A percentile compares a stretch with the other conserved stretches of the same genome.
Evolutionary conservation across 1,284 basidiomycete species (phyloP).

Genomic region (Salmacisia buchloeana): DNA sequence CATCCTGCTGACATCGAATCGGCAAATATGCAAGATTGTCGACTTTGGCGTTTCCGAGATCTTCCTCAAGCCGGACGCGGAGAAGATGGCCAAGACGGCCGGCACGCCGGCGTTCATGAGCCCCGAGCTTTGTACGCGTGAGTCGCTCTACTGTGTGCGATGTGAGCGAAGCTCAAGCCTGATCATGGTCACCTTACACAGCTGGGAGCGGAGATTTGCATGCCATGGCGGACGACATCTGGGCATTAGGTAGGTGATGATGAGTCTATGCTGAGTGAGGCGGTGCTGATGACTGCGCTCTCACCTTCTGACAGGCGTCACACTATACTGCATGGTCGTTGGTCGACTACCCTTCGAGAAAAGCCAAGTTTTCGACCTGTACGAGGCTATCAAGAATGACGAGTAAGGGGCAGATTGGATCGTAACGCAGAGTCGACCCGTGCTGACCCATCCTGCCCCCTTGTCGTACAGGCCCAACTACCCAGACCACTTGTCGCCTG

Average conservation of each 20-base stretch:
- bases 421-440: background rate
- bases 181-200: background rate
- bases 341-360: conserved; percentile 57
- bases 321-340: conserved; percentile 58
- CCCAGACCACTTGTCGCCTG: conserved; percentile 27
- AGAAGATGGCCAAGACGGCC: conserved; percentile 52
- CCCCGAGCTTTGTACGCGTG: conserved; percentile 53
- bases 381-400: conserved; percentile 54
- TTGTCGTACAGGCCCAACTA: conserved; percentile 25
- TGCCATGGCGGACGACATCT: conserved; percentile 57
- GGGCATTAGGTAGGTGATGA: conserved; percentile 54
- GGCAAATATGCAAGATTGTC: conserved; percentile 57
- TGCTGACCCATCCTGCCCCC: background rate
- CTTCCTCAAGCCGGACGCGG: conserved; percentile 54
- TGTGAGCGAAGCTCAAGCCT: background rate
- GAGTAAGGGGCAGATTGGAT: conserved; percentile 14
- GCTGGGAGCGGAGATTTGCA: conserved; percentile 47
- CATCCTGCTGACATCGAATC: conserved; percentile 55
- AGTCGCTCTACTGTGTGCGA: background rate
- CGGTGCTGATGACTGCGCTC: background rate
- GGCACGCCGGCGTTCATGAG: conserved; percentile 60
- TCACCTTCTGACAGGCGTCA: conserved; percentile 52
- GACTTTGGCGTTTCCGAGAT: conserved; percentile 61
- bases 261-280: background rate
- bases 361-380: conserved; percentile 55